A percentile compares a stretch with the other conserved stretches of the same genome.
These are phyloP conservation scores for Tagetes patula DNA, from an alignment of 129 eudicot genomes.

Conservation along the genomic window DNA sequence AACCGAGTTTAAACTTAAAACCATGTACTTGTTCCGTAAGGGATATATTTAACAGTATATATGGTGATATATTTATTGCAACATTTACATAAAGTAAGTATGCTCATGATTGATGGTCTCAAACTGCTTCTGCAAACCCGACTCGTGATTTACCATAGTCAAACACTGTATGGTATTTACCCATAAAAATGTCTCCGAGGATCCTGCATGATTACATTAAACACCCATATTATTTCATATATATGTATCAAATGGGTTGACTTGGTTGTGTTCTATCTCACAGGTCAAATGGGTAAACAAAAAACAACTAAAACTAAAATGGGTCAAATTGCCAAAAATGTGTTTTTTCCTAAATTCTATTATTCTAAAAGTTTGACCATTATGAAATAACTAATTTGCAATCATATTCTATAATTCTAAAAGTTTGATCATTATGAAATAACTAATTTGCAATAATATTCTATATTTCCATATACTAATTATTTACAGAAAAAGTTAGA, in stretches of 20 bases:
- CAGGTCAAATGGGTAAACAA: not conserved
- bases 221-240: not conserved
- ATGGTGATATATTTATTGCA: slow-evolving; percentile 23
- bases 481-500: not conserved
- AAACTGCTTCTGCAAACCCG: slow-evolving; percentile 59
- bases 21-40: slow-evolving; percentile 10
- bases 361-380: not conserved
- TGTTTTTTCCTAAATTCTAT: not conserved
- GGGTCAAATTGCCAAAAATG: not conserved
- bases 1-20: not conserved
- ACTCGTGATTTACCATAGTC: slow-evolving; percentile 48
- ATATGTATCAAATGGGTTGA: not conserved
- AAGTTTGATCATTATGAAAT: not conserved
- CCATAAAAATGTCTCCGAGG: slow-evolving; percentile 63
- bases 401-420: not conserved
- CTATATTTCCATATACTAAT: not conserved
- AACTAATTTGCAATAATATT: not conserved
- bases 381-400: not conserved
- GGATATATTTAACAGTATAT: slow-evolving; percentile 9
- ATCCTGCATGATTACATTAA: slow-evolving; percentile 44
- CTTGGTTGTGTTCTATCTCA: not conserved
- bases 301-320: not conserved
- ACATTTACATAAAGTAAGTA: slow-evolving; percentile 22
- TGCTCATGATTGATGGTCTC: slow-evolving; percentile 18
- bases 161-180: slow-evolving; percentile 56